A percentile compares a stretch with the other conserved stretches of the same genome.
Conservation (phyloP, 2,329 filamentous ascomycete genomes). For the Talaromyces albobiverticillius region DNA sequence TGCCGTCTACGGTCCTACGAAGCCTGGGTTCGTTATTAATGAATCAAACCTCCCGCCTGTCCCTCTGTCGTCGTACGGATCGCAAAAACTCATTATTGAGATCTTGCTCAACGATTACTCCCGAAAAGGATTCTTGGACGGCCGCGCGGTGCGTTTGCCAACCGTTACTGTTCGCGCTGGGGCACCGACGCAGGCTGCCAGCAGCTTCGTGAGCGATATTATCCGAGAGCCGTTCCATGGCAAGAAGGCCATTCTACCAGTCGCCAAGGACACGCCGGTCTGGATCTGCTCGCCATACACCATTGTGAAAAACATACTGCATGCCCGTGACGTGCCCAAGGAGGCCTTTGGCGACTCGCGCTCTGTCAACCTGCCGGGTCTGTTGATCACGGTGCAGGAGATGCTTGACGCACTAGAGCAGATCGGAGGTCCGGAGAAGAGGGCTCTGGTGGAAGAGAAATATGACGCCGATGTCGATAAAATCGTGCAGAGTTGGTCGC, state of each 20-base stretch:
- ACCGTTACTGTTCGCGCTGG: constrained; percentile 53
- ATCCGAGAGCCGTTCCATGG: constrained; percentile 54
- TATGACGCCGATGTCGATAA: constrained; percentile 53
- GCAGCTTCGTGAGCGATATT: constrained; percentile 52
- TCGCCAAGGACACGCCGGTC: constrained; percentile 51
- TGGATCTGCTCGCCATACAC: constrained; percentile 58
- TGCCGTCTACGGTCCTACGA: constrained; percentile 51
- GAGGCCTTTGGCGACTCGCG: constrained; percentile 54
- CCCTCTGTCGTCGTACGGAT: constrained; percentile 50
- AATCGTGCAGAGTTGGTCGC: constrained; percentile 61
- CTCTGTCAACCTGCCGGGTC: constrained; percentile 54
- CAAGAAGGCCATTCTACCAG: constrained; percentile 50
- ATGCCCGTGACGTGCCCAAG: constrained; percentile 49
- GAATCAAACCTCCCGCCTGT: constrained; percentile 48
- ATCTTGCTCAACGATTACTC: constrained; percentile 52
- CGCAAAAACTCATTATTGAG: constrained; percentile 53
- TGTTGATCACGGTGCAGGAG: constrained; percentile 58
- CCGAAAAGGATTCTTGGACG: constrained; percentile 49
- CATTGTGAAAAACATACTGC: constrained; percentile 54
- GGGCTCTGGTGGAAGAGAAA: constrained; percentile 54
- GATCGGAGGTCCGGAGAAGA: constrained; percentile 55
- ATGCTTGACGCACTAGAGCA: constrained; percentile 58
- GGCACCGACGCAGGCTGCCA: constrained; percentile 50
- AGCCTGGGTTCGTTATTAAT: constrained; percentile 38
- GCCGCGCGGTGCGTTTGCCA: constrained; percentile 46